Evolutionary conservation across 768 basidiomycete species (phyloP), one percentile per base, ranked within the genome.

Genomic region (Coprinellus aureogranulatus): DNA sequence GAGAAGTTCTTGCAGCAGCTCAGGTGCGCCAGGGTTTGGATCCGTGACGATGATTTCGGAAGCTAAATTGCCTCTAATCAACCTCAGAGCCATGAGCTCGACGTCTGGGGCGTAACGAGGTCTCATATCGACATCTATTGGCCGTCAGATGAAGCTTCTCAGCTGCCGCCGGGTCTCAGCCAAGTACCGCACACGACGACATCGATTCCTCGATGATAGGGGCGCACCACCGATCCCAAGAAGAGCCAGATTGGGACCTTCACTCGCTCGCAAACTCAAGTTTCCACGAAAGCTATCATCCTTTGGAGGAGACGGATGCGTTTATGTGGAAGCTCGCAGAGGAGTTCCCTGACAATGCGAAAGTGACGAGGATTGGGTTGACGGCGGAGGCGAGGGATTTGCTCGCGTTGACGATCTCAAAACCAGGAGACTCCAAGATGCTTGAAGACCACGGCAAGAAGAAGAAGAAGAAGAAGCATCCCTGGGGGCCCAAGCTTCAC

Each of bases 381-480:
- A 82, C 76, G 46, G 80, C 75, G 3, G 77, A 86, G 67, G 86
- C 83, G 2, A 70, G 86, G 55, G 84, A 84, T 62, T 82, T 89
- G 73, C 57, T 74, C 31, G 84, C 77, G 6, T 62, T 87, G 50
- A 77, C 74, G 31, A 77, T 91, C 20, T 77, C 80, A 3, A 69
- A 67, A 31, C 58, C 58, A 28, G 63, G n/a, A 46, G 42, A 18
- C 55, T 59, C 45, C 22, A 46, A 48, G 44, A 59, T 12, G 34
- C 54, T 18, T 42, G 61, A 58, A 4, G 53, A 51, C 16, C 25
- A 47, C 23, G 28, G 45, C 30, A 45, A 37, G 47, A 59, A 61
- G 54, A 58, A 59, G 30, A 59, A 61, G 60, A 61, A 61, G 57
- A 59, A 48, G 39, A 57, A 41, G 3, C 39, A 48, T 27, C 64